Percentiles rank a stretch among this genome's conserved stretches.
Evolutionary conservation across 1,139 yeast species (phyloP).

Genomic region (Pichia sp.): DNA sequence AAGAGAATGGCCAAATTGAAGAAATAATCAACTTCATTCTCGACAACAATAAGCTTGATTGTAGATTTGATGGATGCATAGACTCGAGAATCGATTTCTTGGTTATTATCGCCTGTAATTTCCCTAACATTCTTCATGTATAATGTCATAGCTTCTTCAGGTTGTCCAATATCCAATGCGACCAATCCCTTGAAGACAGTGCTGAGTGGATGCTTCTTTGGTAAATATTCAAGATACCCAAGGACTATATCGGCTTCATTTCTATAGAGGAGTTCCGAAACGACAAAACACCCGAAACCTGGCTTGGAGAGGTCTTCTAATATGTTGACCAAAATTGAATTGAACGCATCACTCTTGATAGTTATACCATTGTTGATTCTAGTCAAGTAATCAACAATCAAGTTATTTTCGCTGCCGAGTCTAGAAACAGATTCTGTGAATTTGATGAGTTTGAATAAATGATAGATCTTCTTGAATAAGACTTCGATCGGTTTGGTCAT

Average conservation of each 20-base stretch:
- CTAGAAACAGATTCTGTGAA: slow-evolving; percentile 13
- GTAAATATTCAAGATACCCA: slow-evolving; percentile 22
- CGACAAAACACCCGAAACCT: slow-evolving; percentile 26
- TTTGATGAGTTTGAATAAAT: slow-evolving; percentile 16
- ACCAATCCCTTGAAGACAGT: slow-evolving; percentile 30
- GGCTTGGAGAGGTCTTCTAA: slow-evolving; percentile 20
- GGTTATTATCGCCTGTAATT: slow-evolving; percentile 24
- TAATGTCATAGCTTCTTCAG: slow-evolving; percentile 29
- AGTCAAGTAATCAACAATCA: slow-evolving; percentile 17
- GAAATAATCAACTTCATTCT: slow-evolving; percentile 24
- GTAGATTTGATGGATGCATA: slow-evolving; percentile 16
- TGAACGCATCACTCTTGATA: slow-evolving; percentile 28
- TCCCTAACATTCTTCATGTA: slow-evolving; percentile 26
- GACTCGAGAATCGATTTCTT: slow-evolving; percentile 15
- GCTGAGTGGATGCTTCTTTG: slow-evolving; percentile 24
- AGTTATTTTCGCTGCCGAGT: not conserved
- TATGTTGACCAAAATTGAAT: slow-evolving; percentile 21
- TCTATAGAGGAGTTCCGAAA: slow-evolving; percentile 23
- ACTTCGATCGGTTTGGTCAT: slow-evolving; percentile 32
- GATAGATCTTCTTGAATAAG: slow-evolving; percentile 24
- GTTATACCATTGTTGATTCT: slow-evolving; percentile 22
- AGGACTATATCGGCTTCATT: slow-evolving; percentile 14
- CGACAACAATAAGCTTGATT: slow-evolving; percentile 20
- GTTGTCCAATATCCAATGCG: slow-evolving; percentile 25
- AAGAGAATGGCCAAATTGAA: slow-evolving; percentile 26